phyloP scores from a whole-genome alignment of 2,329 filamentous ascomycete genomes.

The Juglanconis juglandina region DNA sequence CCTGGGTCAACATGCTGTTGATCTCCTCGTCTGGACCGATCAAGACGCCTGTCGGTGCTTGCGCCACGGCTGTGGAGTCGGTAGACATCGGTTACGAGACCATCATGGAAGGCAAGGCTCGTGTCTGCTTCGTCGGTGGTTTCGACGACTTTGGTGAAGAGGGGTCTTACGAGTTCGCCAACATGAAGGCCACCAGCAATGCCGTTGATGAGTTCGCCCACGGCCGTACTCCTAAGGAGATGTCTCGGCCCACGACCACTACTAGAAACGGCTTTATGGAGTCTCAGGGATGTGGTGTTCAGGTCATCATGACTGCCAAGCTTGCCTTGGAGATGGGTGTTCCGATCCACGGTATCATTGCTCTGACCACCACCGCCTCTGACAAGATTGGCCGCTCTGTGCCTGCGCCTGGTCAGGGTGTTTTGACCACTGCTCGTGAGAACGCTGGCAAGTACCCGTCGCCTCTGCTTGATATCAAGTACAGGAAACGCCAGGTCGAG shows the following conservation, averaged over 20 bases:
- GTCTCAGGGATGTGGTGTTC: slow-evolving; percentile 96
- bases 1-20: slow-evolving; percentile 99
- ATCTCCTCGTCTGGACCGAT: slow-evolving; percentile 96
- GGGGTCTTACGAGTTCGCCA: slow-evolving; percentile 98
- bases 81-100: slow-evolving; percentile 98
- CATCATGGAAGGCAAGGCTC: slow-evolving; percentile 96
- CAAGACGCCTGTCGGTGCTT: slow-evolving; percentile 97
- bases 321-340: slow-evolving; percentile 98
- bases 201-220: slow-evolving; percentile 94
- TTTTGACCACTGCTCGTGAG: slow-evolving; percentile 92
- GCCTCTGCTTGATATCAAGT: slow-evolving; percentile 94
- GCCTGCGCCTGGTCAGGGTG: slow-evolving; percentile 92
- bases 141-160: slow-evolving; percentile 99
- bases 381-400: slow-evolving; percentile 99
- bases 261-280: slow-evolving; percentile 99
- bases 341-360: slow-evolving; percentile 92
- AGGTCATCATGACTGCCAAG: slow-evolving; percentile 96
- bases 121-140: slow-evolving; percentile 94
- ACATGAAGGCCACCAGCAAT: slow-evolving; percentile 99
- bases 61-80: slow-evolving; percentile 94
- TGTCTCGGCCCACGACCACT: slow-evolving; percentile 96
- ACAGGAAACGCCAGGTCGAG: slow-evolving; percentile 91
- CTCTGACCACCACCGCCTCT: slow-evolving; percentile 89
- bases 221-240: slow-evolving; percentile 90
- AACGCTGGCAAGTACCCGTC: slow-evolving; percentile 88